Base-by-base conservation (phyloP, 805 yeast species). In the Citeromyces matritensis region DNA sequence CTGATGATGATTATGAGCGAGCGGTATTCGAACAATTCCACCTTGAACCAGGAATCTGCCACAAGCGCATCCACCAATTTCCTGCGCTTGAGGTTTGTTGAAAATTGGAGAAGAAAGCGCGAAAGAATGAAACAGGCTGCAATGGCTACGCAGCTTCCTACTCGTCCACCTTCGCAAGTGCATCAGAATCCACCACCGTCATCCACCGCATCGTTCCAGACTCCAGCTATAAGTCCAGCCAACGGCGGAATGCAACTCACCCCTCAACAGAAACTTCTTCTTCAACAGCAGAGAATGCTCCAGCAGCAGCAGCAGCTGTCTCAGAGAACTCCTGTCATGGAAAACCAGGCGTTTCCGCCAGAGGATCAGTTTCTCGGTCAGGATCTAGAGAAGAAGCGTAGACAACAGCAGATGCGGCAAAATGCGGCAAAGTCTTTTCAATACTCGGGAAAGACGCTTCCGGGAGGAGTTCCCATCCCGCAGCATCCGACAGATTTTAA, bases 11-110 rank as follows among this genome's bases (percentile, higher is more conserved):
- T 73, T 7, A 57, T 75, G 63, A 65, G 63, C 39, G 78, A 73
- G 50, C 26, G 57, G 46, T 34, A 53, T 51, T 33, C 51, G 43
- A 41, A 63, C 57, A 9, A 51, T 50, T 34, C 55, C 61, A 51
- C 63, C 1, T 51, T 21, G 42, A 48, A 8, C 48, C 52, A 39
- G 41, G 45, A 37, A 43, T 53, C 33, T 33, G 45, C 34, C 39
- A 45, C 42, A 14, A 37, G 41, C 34, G 48, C 45, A 35, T 43
- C 52, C 9, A 51, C 49, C 29, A 94, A 85, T 51, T 91, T 91
- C 51, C 71, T 82, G 64, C 69, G 97, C 40, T 58, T 88, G 32
- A 65, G 94, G 39, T 84, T 86, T 44, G 79, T 88, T 36, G 97
- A 88, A 50, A 91, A 80, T 53, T 73, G 81, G 55, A 63, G 94